Base-by-base conservation (phyloP, 805 yeast species). In the Komagataella kurtzmanii region DNA sequence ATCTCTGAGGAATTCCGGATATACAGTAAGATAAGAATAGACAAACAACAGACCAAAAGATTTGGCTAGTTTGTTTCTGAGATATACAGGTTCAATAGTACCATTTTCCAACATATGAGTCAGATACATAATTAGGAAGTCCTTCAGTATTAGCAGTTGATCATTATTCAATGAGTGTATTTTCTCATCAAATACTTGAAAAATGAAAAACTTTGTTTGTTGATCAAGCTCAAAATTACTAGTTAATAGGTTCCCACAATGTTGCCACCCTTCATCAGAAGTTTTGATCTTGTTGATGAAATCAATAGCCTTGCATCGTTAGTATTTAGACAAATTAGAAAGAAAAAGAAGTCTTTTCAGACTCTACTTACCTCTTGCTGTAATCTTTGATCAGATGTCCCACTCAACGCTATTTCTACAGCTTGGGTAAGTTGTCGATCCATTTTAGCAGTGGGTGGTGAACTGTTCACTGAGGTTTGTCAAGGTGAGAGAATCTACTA, bases 391-490 rank as follows among this genome's bases (percentile, higher is more conserved):
- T 85, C 88, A 7, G 83, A 76, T 23, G 81, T 72, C 30, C 86
- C 83, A 64, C 81, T 80, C 51, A 85, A 76, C 6, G 96, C 96
- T 55, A 88, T 80, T 55, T 79, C 82, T 49, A 90, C 93, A 46
- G 96, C 97, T 68, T 88, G 93, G 65, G 79, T 88, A 60, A 90
- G 83, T 71, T 89, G 95, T 56, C 60, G 48, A 49, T 68, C 71
- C 71, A 67, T 67, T n/a, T 43, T 18, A 17, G 40, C 40, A 30
- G 40, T 30, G 10, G n/a, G 40, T 10, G 40, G n/a, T 23, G 18
- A 46, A 7, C 49, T 19, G 49, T 19, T 47, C n/a, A 18, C 49
- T 45, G 21, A 17, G 46, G 21, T 45, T 45, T 19, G 18, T 45
- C 14, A 17, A 45, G 46, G n/a, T 45, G 46, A 19, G 40, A 30